Base-by-base conservation (phyloP, 2,329 filamentous ascomycete genomes). In the Penicillium freii region DNA sequence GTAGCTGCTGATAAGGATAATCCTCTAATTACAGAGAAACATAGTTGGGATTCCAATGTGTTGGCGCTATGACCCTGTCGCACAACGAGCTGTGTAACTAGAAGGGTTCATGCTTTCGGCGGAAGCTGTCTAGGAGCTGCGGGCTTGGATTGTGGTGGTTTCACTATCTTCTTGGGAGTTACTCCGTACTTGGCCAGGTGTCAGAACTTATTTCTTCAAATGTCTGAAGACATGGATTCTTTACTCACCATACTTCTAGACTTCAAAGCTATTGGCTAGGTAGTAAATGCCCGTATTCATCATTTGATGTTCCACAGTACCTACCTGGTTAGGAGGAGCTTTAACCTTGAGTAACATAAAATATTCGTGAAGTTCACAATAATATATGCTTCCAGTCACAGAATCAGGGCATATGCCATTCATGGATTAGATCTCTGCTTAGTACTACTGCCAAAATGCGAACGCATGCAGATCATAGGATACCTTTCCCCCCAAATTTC, bases 401-500 rank as follows among this genome's bases (percentile, higher is more conserved):
- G 47, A 39, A 27, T 31, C 46, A 36, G 25, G 23, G 13, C n/a
- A 34, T 51, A 10, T 45, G 40, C 23, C 42, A 46, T 33, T 13
- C 31, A 33, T 33, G 31, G 31, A 33, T 43, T 44, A 46, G 34
- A 52, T 36, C 23, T 21, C 23, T 42, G 29, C 21, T 39, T 54
- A 49, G 36, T 43, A 39, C 48, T 47, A 54, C 61, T 55, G 57
- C 46, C 51, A 53, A 53, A 46, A n/a, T 56, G 43, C 39, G 51
- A 51, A 46, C 38, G 27, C 54, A 55, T 56, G 54, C 54, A 60
- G 57, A 62, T 58, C 54, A 54, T 52, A 45, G 43, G 23, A 44
- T 34, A 53, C 33, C 21, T 52, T 51, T 56, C 34, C 56, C 50
- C 51, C 39, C 38, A 9, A 33, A 13, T 33, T 13, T 13, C 31